A percentile compares a stretch with the other conserved stretches of the same genome.
Evolutionary conservation across 1,139 yeast genomes (phyloP).

Genomic region (Candida tropicalis): DNA sequence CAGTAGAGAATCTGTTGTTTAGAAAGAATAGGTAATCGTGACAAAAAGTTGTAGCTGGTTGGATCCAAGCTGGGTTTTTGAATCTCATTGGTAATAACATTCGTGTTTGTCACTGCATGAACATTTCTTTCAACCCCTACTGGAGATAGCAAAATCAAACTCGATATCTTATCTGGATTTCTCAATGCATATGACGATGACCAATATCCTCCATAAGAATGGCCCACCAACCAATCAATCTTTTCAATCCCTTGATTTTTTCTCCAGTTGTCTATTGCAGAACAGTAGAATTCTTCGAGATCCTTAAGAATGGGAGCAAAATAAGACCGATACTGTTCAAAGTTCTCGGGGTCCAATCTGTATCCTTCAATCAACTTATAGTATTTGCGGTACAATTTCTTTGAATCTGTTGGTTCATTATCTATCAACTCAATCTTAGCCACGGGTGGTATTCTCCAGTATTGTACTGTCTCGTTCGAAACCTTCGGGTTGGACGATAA

Average conservation of each 20-base stretch:
- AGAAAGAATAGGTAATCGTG: slow-evolving; percentile 48
- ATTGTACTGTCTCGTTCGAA: slow-evolving; percentile 18
- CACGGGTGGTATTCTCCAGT: slow-evolving; percentile 27
- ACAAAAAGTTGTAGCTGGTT: slow-evolving; percentile 36
- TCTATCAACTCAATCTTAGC: slow-evolving; percentile 37
- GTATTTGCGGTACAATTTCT: slow-evolving; percentile 41
- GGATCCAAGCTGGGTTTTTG: slow-evolving; percentile 43
- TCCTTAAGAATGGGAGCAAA: slow-evolving; percentile 46
- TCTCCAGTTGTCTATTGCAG: slow-evolving; percentile 46
- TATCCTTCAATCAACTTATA: slow-evolving; percentile 44
- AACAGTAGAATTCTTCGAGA: slow-evolving; percentile 39
- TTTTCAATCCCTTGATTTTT: slow-evolving; percentile 28
- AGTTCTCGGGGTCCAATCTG: slow-evolving; percentile 29
- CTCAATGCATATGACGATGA: slow-evolving; percentile 42
- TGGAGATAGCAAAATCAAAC: slow-evolving; percentile 79
- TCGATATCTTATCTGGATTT: slow-evolving; percentile 60
- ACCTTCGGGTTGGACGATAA: slow-evolving; percentile 65
- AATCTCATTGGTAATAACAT: slow-evolving; percentile 16
- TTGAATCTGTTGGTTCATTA: slow-evolving; percentile 30
- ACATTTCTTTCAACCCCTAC: slow-evolving; percentile 84
- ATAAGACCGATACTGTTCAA: slow-evolving; percentile 33
- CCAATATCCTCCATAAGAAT: slow-evolving; percentile 53
- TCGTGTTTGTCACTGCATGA: slow-evolving; percentile 55
- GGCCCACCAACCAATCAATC: slow-evolving; percentile 48
- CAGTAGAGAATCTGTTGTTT: slow-evolving; percentile 31